Evolutionary conservation across 805 yeast species (phyloP), one percentile per base, ranked within the genome.

Genomic region (Hanseniaspora jakobsenii): DNA sequence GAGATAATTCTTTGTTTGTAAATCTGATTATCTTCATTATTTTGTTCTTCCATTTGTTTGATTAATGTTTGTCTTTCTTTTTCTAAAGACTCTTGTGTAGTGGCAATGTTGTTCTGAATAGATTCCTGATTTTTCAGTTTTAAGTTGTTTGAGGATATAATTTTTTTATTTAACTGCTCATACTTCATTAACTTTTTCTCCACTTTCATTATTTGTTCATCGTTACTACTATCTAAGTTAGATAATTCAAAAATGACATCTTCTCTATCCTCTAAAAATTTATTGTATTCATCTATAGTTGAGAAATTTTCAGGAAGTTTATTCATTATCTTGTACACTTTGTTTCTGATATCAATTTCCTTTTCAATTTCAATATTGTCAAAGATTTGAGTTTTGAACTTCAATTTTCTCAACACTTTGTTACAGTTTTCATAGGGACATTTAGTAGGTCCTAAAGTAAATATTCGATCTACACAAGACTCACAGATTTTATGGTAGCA

Each of bases 401-500:
- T 76, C 62, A 84, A 84, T 69, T 82, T 83, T 52, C 98, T 69
- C 50, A 91, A 66, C 9, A 79, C 83, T 66, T 81, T 84, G 47
- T 79, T 86, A 66, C 99, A 91, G 42, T 79, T 77, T 3, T 86
- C 81, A 59, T 87, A 89, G 1, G 98, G 98, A 59, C 99, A 91
- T 17, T 87, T 91, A 0, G 95, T 91, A 0, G 98, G 98, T 3
- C 99, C 99, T 40, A 81, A 66, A 6, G 94, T 76, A 58, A 83
- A 91, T 44, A 91, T 87, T 51, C 98, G 72, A 61, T 91, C 97
- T 34, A 89, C 97, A 64, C 98, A 91, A 1, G 94, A 77, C 53
- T 81, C 96, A 65, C 99, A 91, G 61, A 91, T 89, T 67, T 85
- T 89, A 59, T 91, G 99, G 59, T 91, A 91, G 64, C 99, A 91